Evolutionary conservation across 2,329 filamentous ascomycete species (phyloP), one percentile per base, ranked within the genome.

Genomic region (Neoarthrinium moseri): DNA sequence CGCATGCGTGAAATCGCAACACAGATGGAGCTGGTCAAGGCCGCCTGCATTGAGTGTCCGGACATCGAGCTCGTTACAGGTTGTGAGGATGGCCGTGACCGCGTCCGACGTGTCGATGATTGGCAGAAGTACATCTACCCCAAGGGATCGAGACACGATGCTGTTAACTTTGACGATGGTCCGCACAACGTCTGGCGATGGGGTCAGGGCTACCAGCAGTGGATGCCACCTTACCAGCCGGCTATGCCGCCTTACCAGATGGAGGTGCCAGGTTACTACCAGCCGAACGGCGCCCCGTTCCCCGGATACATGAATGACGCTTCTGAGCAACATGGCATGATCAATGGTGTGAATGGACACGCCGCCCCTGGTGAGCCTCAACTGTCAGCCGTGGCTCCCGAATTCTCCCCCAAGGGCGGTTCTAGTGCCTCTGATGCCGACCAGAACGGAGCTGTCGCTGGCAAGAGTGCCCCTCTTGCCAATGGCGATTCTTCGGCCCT

Each of bases 61-160:
- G 78, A 77, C 30, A 78, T 96, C 48, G 91, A 97, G 56, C 85
- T 89, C 57, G 77, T 86, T 37, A 68, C 83, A 26, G 86, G 87
- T 27, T 86, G 87, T 32, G 80, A 87, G 22, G 90, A 96, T 62
- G 84, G 86, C 24, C 72, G 85, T 40, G 90, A 96, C 63, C 81
- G 90, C 34, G 65, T 97, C 36, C 86, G 94, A 42, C 81, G 83
- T 49, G 79, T 80, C 21, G 78, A 89, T 17, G 83, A 81, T 21
- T 96, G 91, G 89, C 77, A 86, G 54, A 81, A 84, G 54, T 97
- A 89, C 75, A 80, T 96, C 17, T 69, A 95, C 48, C 78, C 81
- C 2, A 75, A 84, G 60, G 78, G 84, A 11, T 80, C 89, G 51
- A 85, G 92, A 51, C 83, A 91, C 55, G 75, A 83, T 33, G 77